These are phyloP conservation scores for Fragaria ananassa DNA, from an alignment of 306 rosid genomes.

Conservation along the genomic window DNA sequence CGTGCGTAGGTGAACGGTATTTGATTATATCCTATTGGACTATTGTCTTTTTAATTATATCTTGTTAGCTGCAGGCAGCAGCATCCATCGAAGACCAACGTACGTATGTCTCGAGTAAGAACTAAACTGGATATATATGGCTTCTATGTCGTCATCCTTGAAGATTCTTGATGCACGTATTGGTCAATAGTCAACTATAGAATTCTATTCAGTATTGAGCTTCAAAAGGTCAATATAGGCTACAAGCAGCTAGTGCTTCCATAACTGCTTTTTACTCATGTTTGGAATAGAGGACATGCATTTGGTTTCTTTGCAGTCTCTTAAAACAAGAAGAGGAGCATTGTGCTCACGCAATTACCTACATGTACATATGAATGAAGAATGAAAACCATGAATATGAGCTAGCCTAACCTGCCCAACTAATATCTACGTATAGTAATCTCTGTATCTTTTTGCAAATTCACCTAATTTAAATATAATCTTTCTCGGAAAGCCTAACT, in stretches of 20 bases:
- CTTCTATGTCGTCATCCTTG: background rate
- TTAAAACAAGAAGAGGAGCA: background rate
- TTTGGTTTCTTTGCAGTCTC: background rate
- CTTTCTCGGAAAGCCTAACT: too few relatives aligned
- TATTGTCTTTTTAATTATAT: background rate
- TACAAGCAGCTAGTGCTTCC: slow-evolving; percentile 21
- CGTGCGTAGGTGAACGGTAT: background rate
- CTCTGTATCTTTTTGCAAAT: too few relatives aligned
- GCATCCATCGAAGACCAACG: too few relatives aligned
- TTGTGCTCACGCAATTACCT: background rate
- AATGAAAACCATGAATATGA: too few relatives aligned
- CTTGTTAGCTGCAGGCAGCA: background rate
- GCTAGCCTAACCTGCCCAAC: too few relatives aligned
- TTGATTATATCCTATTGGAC: too few relatives aligned
- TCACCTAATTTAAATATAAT: too few relatives aligned
- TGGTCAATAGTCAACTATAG: background rate
- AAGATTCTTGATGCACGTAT: background rate
- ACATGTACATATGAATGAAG: too few relatives aligned
- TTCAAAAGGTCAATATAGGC: background rate
- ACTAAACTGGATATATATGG: background rate
- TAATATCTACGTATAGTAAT: too few relatives aligned
- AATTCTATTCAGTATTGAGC: background rate
- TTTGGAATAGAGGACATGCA: background rate
- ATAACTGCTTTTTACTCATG: background rate
- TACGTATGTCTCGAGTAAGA: too few relatives aligned